Percentiles rank a stretch among this genome's conserved stretches.
Conservation (phyloP, 2,329 filamentous ascomycete genomes). For the Venturiaceae sp. region DNA sequence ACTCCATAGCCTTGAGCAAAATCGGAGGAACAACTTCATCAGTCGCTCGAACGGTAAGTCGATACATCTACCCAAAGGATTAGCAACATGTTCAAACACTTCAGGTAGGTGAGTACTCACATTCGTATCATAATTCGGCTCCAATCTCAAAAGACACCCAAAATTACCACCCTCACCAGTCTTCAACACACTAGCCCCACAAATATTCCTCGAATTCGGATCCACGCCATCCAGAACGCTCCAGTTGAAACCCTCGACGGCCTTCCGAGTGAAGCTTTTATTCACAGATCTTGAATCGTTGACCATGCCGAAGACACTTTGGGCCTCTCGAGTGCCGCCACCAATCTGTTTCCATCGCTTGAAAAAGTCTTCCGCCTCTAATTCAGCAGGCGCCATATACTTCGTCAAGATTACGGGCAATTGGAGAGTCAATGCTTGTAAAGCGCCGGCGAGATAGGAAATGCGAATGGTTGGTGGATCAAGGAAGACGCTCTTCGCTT, state of each 20-base stretch:
- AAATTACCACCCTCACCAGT: conserved; percentile 80
- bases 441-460: conserved; percentile 84
- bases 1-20: conserved; percentile 79
- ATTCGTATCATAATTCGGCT: conserved; percentile 87
- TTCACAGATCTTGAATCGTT: conserved; percentile 53
- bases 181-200: conserved; percentile 80
- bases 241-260: conserved; percentile 83
- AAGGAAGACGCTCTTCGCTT: conserved; percentile 70
- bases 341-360: conserved; percentile 99
- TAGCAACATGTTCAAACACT: neutral
- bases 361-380: conserved; percentile 91
- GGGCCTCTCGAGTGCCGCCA: conserved; percentile 74
- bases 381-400: conserved; percentile 88
- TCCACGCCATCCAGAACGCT: conserved; percentile 78
- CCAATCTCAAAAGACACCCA: conserved; percentile 83
- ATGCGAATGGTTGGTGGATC: conserved; percentile 86
- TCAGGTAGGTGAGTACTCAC: conserved; percentile 42
- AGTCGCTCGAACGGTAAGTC: conserved; percentile 85
- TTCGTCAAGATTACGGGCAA: conserved; percentile 84
- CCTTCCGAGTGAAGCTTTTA: conserved; percentile 53
- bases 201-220: conserved; percentile 86
- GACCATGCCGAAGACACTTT: conserved; percentile 70
- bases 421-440: conserved; percentile 87
- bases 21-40: conserved; percentile 79
- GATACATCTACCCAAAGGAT: conserved; percentile 65